These are phyloP conservation scores for Sindora glabra DNA, from an alignment of 306 rosid genomes.

Conservation along the genomic window DNA sequence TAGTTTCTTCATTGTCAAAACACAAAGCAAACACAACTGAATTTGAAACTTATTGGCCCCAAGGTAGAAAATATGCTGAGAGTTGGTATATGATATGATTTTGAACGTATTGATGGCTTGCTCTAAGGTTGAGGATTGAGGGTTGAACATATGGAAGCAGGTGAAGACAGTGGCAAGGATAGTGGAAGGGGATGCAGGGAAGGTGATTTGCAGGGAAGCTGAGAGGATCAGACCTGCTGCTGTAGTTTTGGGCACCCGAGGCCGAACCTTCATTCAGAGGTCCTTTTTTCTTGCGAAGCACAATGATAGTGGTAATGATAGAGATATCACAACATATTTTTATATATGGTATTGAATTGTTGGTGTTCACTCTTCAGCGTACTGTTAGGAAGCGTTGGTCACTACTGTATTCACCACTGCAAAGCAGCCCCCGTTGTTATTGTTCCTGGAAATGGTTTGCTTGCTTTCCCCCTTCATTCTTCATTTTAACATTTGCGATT, in stretches of 20 bases:
- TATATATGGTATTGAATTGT: neutral
- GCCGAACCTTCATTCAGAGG: constrained; percentile 67
- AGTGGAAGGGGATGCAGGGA: constrained; percentile 68
- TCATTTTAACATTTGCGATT: neutral
- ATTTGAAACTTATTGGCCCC: no score
- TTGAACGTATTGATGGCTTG: neutral
- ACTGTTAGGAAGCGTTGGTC: constrained; percentile 81
- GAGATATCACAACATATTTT: neutral
- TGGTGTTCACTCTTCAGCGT: constrained; percentile 54
- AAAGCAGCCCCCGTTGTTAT: constrained; percentile 75
- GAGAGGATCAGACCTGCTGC: constrained; percentile 64
- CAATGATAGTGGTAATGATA: no score
- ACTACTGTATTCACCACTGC: constrained; percentile 67
- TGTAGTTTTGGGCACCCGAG: constrained; percentile 66
- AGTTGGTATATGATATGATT: no score
- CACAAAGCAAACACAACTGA: no score
- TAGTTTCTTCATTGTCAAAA: no score
- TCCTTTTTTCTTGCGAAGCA: neutral
- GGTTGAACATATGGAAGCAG: constrained; percentile 23
- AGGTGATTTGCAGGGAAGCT: constrained; percentile 68
- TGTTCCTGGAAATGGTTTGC: constrained; percentile 75
- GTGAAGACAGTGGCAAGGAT: constrained; percentile 62
- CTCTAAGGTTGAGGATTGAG: no score
- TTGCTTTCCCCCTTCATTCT: neutral
- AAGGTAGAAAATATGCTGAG: no score